A percentile compares a stretch with the other conserved stretches of the same genome.
phyloP scores from a whole-genome alignment of 129 eudicot genomes.

The Saposhnikovia divaricata region DNA sequence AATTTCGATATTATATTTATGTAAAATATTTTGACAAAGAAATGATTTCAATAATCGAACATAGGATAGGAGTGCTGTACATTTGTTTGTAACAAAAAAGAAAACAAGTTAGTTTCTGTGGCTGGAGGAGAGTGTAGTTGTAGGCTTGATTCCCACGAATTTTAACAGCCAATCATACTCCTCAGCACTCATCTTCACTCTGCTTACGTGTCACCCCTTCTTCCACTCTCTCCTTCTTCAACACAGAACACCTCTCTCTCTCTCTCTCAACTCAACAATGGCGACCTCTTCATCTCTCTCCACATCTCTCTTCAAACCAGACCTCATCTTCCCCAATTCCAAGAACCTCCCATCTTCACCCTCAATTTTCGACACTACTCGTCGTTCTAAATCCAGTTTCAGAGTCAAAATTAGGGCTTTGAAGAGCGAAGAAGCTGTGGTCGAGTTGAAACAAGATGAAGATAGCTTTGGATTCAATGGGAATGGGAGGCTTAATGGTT shows the following conservation, averaged over 20 bases:
- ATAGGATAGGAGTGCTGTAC: too few relatives aligned
- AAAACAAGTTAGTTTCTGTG: not conserved
- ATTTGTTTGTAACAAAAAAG: too few relatives aligned
- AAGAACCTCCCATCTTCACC: slow-evolving; percentile 25
- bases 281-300: slow-evolving; percentile 3
- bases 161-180: not conserved
- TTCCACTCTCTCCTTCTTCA: not conserved
- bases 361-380: slow-evolving; percentile 6
- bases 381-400: not conserved
- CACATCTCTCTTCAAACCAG: slow-evolving; percentile 11
- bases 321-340: slow-evolving; percentile 28
- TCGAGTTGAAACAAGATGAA: slow-evolving; percentile 39
- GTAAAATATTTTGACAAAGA: too few relatives aligned
- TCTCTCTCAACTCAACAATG: not conserved
- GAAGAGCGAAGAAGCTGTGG: slow-evolving; percentile 34
- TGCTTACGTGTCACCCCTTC: slow-evolving; percentile 5
- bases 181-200: not conserved
- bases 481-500: slow-evolving; percentile 34
- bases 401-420: slow-evolving; percentile 32
- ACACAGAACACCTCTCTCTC: not conserved
- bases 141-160: not conserved
- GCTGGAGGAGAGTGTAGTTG: not conserved
- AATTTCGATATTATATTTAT: too few relatives aligned
- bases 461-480: slow-evolving; percentile 12
- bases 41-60: too few relatives aligned